Conservation (phyloP, 345 rosid species). For the Eutrema yunnanense region DNA sequence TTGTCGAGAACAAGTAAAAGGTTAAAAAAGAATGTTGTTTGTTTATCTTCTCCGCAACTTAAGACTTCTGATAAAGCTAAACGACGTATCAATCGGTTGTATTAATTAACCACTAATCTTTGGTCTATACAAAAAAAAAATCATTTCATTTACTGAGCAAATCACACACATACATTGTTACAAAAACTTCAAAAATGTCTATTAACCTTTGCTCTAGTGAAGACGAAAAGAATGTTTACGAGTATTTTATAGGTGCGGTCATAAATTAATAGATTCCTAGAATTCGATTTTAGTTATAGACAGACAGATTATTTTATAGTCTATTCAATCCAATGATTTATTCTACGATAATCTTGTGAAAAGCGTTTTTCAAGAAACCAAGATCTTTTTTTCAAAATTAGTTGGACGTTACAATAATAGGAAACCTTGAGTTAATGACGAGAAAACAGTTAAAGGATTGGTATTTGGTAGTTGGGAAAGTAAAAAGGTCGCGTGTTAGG, state of each 20-base stretch:
- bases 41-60: too few relatives aligned
- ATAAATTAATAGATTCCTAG: not conserved
- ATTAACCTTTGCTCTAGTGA: too few relatives aligned
- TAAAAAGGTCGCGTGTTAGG: conserved; percentile 7
- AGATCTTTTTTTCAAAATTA: not conserved
- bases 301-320: not conserved
- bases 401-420: conserved; percentile 14
- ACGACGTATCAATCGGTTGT: too few relatives aligned
- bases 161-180: too few relatives aligned
- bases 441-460: not conserved
- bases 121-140: too few relatives aligned
- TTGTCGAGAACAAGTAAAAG: too few relatives aligned
- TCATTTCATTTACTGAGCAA: too few relatives aligned
- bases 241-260: not conserved
- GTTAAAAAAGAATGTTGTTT: too few relatives aligned
- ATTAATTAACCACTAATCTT: too few relatives aligned
- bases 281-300: not conserved
- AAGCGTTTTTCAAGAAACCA: not conserved
- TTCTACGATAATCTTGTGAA: not conserved
- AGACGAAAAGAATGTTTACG: not conserved
- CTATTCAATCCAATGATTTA: not conserved
- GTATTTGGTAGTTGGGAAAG: conserved; percentile 15
- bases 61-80: too few relatives aligned
- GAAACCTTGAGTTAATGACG: conserved; percentile 10
- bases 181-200: too few relatives aligned